phyloP scores from a whole-genome alignment of 2,329 filamentous ascomycete genomes.

The Esteya vermicola region DNA sequence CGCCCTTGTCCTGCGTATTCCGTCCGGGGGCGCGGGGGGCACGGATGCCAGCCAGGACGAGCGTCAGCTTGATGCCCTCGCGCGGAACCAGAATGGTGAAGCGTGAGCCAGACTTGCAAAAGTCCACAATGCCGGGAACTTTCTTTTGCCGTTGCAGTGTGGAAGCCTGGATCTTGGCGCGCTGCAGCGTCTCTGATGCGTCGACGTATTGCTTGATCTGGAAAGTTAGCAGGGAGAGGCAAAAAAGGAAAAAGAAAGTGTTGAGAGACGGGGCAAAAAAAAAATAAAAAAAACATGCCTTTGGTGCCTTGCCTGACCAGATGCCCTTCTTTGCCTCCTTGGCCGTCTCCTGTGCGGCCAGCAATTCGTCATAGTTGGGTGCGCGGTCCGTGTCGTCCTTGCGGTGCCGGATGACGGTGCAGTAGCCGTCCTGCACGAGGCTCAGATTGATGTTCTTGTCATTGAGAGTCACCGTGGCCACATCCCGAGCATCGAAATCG shows the following conservation, averaged over 20 bases:
- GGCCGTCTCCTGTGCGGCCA: constrained; percentile 67
- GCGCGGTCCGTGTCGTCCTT: constrained; percentile 91
- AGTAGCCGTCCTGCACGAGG: constrained; percentile 86
- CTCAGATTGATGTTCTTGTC: constrained; percentile 75
- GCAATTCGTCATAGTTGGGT: constrained; percentile 81
- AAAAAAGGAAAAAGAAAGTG: not conserved
- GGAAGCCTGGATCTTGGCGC: constrained; percentile 86
- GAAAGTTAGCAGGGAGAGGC: not conserved
- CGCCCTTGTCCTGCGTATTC: constrained; percentile 63
- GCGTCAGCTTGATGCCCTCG: constrained; percentile 86
- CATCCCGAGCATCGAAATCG: constrained; percentile 87
- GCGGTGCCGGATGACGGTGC: constrained; percentile 85
- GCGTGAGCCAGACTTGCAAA: constrained; percentile 90
- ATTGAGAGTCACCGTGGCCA: constrained; percentile 72
- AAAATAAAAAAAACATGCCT: constrained; percentile 18
- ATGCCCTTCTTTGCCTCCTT: constrained; percentile 86
- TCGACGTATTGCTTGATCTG: constrained; percentile 64
- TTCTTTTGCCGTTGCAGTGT: constrained; percentile 82
- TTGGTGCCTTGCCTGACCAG: constrained; percentile 82
- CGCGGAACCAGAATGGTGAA: constrained; percentile 87
- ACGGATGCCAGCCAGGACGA: constrained; percentile 86
- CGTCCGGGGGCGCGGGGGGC: constrained; percentile 72
- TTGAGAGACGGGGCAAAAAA: too few relatives aligned
- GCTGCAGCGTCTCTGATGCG: constrained; percentile 83
- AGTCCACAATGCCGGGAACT: constrained; percentile 87